Percentiles rank a stretch among this genome's conserved stretches.
phyloP scores from a whole-genome alignment of 306 rosid species.

The Medicago ruthenica region DNA sequence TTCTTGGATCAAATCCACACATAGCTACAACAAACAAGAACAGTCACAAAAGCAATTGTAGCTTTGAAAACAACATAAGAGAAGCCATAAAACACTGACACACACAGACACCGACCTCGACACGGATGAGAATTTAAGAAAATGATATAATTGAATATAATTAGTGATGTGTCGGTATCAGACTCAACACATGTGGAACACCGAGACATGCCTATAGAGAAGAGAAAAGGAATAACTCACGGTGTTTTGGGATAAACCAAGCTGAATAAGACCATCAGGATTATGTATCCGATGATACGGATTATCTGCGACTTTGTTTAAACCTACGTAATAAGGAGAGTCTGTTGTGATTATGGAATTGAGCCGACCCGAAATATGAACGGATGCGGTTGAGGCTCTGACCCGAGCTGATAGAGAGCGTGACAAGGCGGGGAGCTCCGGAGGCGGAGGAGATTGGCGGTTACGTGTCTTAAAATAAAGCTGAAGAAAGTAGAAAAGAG shows the following conservation, averaged over 20 bases:
- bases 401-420: slow-evolving; percentile 57
- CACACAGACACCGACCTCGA: no score
- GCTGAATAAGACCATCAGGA: slow-evolving; percentile 76
- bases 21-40: slow-evolving; percentile 51
- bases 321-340: slow-evolving; percentile 60
- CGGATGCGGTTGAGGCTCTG: slow-evolving; percentile 53
- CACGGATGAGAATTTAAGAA: no score
- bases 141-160: no score
- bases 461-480: slow-evolving; percentile 68
- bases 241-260: slow-evolving; percentile 70
- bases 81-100: not conserved
- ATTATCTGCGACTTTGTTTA: slow-evolving; percentile 60
- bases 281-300: slow-evolving; percentile 64
- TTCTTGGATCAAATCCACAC: slow-evolving; percentile 67
- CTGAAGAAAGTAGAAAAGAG: slow-evolving; percentile 83
- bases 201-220: no score
- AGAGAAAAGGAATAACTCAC: slow-evolving; percentile 46
- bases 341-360: slow-evolving; percentile 40
- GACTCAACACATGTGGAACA: no score
- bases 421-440: slow-evolving; percentile 39
- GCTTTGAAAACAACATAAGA: not conserved
- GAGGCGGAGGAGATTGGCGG: slow-evolving; percentile 45
- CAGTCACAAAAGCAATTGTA: not conserved
- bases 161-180: no score
- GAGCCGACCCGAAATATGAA: slow-evolving; percentile 62